These are phyloP conservation scores for Vaccinium myrtillus DNA, from an alignment of 148 eudicot genomes.

Conservation along the genomic window DNA sequence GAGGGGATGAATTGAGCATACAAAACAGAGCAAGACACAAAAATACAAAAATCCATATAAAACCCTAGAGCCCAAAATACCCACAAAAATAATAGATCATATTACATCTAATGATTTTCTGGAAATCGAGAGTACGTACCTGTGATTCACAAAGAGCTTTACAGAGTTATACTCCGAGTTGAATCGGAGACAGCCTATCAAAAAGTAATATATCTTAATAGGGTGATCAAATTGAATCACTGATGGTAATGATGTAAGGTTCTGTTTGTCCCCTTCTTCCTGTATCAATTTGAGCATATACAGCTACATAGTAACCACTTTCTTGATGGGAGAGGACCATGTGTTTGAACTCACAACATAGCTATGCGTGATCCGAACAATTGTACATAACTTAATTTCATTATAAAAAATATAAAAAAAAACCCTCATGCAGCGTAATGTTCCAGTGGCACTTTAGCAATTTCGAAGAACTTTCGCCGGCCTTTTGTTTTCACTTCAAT, in stretches of 20 bases:
- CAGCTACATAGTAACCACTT: conserved; percentile 12
- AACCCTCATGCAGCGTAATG: not conserved
- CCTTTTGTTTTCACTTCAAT: not conserved
- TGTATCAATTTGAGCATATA: conserved; percentile 12
- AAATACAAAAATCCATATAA: not conserved
- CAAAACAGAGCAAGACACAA: not conserved
- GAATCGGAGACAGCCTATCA: not conserved
- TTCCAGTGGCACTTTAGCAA: not conserved
- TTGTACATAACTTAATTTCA: not conserved
- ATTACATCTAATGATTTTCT: not conserved
- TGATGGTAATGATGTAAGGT: conserved; percentile 28
- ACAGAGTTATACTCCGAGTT: not conserved
- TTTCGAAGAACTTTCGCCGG: not conserved
- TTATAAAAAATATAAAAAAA: no score
- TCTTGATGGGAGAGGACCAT: not conserved
- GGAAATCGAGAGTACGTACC: not conserved
- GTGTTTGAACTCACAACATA: not conserved
- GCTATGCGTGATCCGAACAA: not conserved
- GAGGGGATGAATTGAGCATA: not conserved
- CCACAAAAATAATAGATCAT: not conserved
- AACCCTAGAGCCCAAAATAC: no score
- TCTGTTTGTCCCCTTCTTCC: conserved; percentile 28
- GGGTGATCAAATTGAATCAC: not conserved
- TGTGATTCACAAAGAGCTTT: not conserved
- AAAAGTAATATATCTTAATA: not conserved